phyloP scores from a whole-genome alignment of 306 rosid genomes.

The Crataegus laevigata region DNA sequence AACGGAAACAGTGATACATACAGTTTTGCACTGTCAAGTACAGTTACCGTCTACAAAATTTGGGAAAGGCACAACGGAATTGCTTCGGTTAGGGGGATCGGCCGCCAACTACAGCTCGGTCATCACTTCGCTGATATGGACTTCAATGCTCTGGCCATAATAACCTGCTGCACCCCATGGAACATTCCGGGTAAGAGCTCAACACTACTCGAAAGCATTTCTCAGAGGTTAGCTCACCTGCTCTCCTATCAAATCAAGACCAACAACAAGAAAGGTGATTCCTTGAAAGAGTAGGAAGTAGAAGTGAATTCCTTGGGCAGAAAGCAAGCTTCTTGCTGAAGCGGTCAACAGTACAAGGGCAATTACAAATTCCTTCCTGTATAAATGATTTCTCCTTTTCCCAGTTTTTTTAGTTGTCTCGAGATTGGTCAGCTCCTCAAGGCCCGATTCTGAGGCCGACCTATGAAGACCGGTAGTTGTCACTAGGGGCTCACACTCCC shows the following conservation, averaged over 20 bases:
- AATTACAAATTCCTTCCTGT: slow-evolving; percentile 87
- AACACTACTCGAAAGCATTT: slow-evolving; percentile 14
- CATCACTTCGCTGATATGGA: background rate
- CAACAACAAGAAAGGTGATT: slow-evolving; percentile 81
- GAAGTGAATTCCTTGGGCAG: slow-evolving; percentile 99
- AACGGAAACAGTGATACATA: slow-evolving; percentile 27
- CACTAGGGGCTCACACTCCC: slow-evolving; percentile 57
- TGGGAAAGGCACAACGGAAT: slow-evolving; percentile 26
- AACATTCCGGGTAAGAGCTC: slow-evolving; percentile 20
- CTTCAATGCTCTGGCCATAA: background rate
- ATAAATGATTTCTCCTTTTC: slow-evolving; percentile 63
- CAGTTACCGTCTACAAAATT: slow-evolving; percentile 17
- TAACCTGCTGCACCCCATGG: slow-evolving; percentile 4
- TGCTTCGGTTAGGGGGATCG: too few species aligned
- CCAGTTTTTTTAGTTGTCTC: slow-evolving; percentile 57
- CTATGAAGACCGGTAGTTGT: slow-evolving; percentile 46
- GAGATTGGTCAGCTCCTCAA: slow-evolving; percentile 65
- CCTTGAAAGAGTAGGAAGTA: slow-evolving; percentile 96
- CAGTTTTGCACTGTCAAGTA: slow-evolving; percentile 28
- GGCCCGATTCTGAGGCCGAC: slow-evolving; percentile 87
- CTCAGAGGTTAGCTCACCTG: slow-evolving; percentile 61
- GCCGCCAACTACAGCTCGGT: background rate
- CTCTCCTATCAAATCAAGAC: slow-evolving; percentile 96
- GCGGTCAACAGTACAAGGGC: slow-evolving; percentile 82
- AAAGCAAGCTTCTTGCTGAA: slow-evolving; percentile 80